These are phyloP conservation scores for Aspergillus spinulosporus DNA, from an alignment of 2,329 filamentous ascomycete genomes.

Conservation along the genomic window DNA sequence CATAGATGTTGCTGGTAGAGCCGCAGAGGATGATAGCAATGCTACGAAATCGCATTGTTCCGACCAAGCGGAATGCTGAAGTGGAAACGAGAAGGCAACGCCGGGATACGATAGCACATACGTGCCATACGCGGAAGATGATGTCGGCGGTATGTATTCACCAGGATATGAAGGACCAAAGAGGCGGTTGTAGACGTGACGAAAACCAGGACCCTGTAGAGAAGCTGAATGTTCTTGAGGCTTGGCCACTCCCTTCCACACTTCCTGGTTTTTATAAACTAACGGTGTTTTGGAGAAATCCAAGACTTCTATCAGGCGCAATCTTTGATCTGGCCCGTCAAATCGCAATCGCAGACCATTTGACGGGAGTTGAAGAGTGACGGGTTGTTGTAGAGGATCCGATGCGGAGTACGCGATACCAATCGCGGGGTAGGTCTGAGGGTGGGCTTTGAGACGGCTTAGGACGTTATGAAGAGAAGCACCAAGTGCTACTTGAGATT, in stretches of 20 bases:
- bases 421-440: constrained; percentile 76
- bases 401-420: constrained; percentile 78
- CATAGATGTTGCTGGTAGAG: constrained; percentile 78
- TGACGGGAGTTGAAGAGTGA: constrained; percentile 72
- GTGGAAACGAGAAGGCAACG: constrained; percentile 85
- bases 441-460: constrained; percentile 83
- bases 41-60: constrained; percentile 77
- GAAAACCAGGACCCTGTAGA: constrained; percentile 70
- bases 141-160: constrained; percentile 73
- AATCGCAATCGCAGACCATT: constrained; percentile 92
- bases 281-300: constrained; percentile 86
- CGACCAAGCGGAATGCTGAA: constrained; percentile 73
- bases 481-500: constrained; percentile 67
- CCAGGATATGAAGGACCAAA: constrained; percentile 92
- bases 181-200: constrained; percentile 88
- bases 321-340: constrained; percentile 86
- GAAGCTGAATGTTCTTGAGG: constrained; percentile 33
- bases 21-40: constrained; percentile 74
- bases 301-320: constrained; percentile 85
- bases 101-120: constrained; percentile 95
- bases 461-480: constrained; percentile 88
- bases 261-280: constrained; percentile 76
- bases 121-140: constrained; percentile 61
- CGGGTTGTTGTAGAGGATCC: constrained; percentile 71
- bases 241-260: constrained; percentile 60